Percentiles rank a stretch among this genome's conserved stretches.
Evolutionary conservation across 2,329 filamentous ascomycete genomes (phyloP).

Genomic region (Aspergillus terreus): DNA sequence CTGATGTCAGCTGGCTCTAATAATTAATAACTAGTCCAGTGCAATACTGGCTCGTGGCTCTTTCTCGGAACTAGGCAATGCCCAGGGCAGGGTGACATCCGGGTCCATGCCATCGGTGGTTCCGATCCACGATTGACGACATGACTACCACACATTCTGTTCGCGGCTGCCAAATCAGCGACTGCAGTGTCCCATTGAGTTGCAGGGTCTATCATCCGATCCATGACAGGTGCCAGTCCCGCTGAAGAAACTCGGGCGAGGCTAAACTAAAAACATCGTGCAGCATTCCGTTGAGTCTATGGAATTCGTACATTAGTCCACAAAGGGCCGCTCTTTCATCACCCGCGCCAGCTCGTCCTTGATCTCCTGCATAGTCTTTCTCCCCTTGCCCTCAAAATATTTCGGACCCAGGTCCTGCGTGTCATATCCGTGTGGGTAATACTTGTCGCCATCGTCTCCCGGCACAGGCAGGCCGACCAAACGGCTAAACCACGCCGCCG

Average conservation of each 20-base stretch:
- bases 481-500: constrained; percentile 47
- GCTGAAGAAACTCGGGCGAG: too few species aligned
- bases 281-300: too few species aligned
- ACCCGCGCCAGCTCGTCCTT: constrained; percentile 43
- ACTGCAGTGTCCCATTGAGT: not conserved
- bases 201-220: too few species aligned
- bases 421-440: constrained; percentile 47
- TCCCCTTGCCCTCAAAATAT: constrained; percentile 50
- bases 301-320: not conserved
- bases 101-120: not conserved
- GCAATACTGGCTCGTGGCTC: too few species aligned
- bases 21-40: not conserved
- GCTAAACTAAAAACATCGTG: too few species aligned
- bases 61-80: too few species aligned
- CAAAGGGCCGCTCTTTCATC: constrained; percentile 5
- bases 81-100: not conserved
- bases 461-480: constrained; percentile 45
- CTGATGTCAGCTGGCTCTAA: not conserved
- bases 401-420: constrained; percentile 60
- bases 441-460: constrained; percentile 46
- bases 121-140: constrained; percentile 2
- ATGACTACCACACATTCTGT: not conserved
- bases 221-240: too few species aligned
- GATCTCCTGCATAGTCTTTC: constrained; percentile 22
- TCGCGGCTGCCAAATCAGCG: not conserved